These are phyloP conservation scores for Tremella fuciformis DNA, from an alignment of 768 basidiomycete genomes.

Conservation along the genomic window DNA sequence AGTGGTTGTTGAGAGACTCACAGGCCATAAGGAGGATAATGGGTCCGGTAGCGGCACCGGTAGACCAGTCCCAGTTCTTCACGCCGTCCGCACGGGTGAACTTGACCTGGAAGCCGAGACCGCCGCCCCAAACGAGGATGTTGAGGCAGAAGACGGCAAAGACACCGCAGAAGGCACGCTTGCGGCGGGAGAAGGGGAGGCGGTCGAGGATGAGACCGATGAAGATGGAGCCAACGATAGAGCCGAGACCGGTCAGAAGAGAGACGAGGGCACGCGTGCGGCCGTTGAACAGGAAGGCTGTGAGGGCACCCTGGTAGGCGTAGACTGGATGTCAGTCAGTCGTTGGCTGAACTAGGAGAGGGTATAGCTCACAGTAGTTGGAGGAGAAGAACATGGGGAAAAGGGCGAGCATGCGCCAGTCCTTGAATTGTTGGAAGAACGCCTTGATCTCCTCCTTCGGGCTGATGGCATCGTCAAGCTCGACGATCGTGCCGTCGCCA, in stretches of 20 bases:
- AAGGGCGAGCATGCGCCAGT: constrained; percentile 55
- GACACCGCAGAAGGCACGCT: constrained; percentile 54
- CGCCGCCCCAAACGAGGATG: constrained; percentile 54
- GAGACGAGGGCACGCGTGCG: constrained; percentile 56
- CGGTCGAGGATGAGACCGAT: constrained; percentile 56
- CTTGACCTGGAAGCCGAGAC: constrained; percentile 54
- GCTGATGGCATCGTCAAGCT: constrained; percentile 49
- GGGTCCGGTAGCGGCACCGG: constrained; percentile 53
- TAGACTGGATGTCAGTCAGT: constrained; percentile 44
- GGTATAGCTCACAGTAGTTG: constrained; percentile 46
- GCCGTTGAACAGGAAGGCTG: constrained; percentile 54
- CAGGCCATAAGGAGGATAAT: constrained; percentile 54
- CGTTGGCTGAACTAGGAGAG: not conserved
- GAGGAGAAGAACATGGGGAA: constrained; percentile 57
- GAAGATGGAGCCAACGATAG: constrained; percentile 56
- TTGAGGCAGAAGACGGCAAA: constrained; percentile 48
- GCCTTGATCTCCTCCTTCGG: constrained; percentile 34
- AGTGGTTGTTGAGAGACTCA: constrained; percentile 11
- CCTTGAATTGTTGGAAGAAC: constrained; percentile 52
- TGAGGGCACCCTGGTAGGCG: constrained; percentile 55
- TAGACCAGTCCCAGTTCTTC: constrained; percentile 50
- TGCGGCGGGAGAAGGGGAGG: constrained; percentile 50
- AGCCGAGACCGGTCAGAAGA: constrained; percentile 53
- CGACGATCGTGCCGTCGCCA: constrained; percentile 55
- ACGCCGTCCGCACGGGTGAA: constrained; percentile 48